Evolutionary conservation across 345 rosid species (phyloP), one percentile per base, ranked within the genome.

Genomic region (Sonneratia alba): DNA sequence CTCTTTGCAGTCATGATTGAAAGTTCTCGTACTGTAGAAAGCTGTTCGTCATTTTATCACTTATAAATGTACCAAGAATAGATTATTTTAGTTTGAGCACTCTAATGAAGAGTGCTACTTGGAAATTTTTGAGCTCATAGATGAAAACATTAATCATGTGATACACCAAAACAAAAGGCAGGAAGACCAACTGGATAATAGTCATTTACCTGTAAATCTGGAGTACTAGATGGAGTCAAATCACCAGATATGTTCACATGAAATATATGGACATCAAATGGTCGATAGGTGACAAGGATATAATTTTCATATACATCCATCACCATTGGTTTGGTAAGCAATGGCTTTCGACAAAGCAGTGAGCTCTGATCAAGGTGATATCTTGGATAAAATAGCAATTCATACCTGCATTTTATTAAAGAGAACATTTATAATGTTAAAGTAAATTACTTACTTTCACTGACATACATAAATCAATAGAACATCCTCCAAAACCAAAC

Each of bases 41-140:
- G 98, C 99, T 95, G 97, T 95, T 92, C 84, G 98, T 92, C 99
- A 95, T 90, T 88, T 95, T 83, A 92, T 92, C 92, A 95, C 96
- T 95, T 94, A 87, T 85, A 57, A 87, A 87, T 80, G 83, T 78
- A 88, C 84, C 85, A 81, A 83, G 78, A 78, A 82, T 73, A 82
- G 75, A 79, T 79, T 77, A 47, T 22, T 57, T 76, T 69, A 48
- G 71, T 65, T 61, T 68, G 73, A 83, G 79, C 77, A 77, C 61
- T 66, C 73, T 38, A 66, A 55, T 69, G 57, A 70, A 57, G 69
- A 79, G 79, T 61, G 70, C 75, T 77, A 45, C 68, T 24, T 51
- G 53, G 79, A 75, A 77, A 65, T 61, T 78, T 71, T 66, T 63
- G 40, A 59, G 72, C 55, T 68, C 38, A 75, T 36, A 59, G 64